These are phyloP conservation scores for Kitagawia praeruptora DNA, from an alignment of 129 eudicot species.

Conservation along the genomic window DNA sequence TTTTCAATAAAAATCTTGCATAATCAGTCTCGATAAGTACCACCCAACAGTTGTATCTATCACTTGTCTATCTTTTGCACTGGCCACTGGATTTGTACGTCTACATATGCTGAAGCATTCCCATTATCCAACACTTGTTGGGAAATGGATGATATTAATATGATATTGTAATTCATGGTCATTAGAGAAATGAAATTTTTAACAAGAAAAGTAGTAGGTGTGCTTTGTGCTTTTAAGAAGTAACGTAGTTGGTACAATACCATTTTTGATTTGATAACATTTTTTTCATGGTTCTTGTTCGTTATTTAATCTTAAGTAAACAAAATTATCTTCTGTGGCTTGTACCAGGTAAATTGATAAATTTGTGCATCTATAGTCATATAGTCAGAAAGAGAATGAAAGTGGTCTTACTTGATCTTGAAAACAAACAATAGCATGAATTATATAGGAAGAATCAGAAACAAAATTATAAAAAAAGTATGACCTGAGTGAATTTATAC, in stretches of 20 bases:
- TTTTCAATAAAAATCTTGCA: background rate
- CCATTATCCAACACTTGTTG: background rate
- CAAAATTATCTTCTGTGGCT: background rate
- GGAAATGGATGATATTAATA: background rate
- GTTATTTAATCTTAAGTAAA: background rate
- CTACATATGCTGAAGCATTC: background rate
- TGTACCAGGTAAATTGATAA: background rate
- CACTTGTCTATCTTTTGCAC: background rate
- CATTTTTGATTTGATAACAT: no score
- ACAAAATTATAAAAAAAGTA: no score
- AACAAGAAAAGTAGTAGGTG: no score
- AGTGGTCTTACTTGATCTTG: background rate
- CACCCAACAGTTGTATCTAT: background rate
- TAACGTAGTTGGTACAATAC: background rate
- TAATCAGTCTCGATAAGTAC: background rate
- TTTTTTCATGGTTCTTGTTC: background rate
- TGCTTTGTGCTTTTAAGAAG: background rate
- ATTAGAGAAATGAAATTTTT: background rate
- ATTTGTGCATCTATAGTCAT: background rate
- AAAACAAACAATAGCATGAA: background rate
- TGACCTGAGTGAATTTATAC: background rate
- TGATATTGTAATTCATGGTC: no score
- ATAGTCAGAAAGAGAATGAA: background rate
- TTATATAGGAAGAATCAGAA: background rate
- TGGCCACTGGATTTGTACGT: background rate